Evolutionary conservation across 1,139 yeast species (phyloP), one percentile per base, ranked within the genome.

Genomic region (Diutina sp.): DNA sequence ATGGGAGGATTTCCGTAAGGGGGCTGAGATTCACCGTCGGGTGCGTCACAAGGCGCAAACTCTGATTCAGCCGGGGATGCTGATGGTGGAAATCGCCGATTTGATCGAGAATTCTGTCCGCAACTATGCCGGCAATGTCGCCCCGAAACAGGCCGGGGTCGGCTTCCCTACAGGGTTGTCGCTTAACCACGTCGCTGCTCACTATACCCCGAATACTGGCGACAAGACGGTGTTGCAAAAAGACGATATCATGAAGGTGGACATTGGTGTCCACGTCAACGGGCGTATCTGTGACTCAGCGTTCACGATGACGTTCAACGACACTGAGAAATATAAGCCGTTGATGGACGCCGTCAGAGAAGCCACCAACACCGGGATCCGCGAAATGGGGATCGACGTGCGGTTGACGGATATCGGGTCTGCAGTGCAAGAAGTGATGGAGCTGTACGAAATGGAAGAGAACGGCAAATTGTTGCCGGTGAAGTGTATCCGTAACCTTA

Each of bases 121-220:
- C 64, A 80, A 83, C 4, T 83, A 87, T 63, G 80, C 93, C 16
- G 84, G 77, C 55, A 84, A 80, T 55, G 85, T 85, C 61, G 84
- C 84, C 56, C 79, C 84, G 56, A 78, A 81, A 59, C 72, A 70
- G 56, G 95, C 91, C 12, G 99, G 99, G 51, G 83, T 91, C 65
- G 99, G 98, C 2, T 93, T 93, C 77, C 99, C 99, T 52, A 90
- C 98, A 11, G 99, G 99, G 57, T 79, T 95, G 56, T 89, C 97
- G 0, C 72, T 91, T 61, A 95, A 93, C 71, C 89, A 91, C 67
- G 87, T 90, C 64, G 99, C 99, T 38, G 99, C 99, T 0, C 99
- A 95, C 69, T 93, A 90, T 70, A 91, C 98, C 0, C 99, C 99
- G 21, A 93, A 93, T 71, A 85, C 95, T 18, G 97, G 97, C 21